phyloP scores from a whole-genome alignment of 345 rosid species.

The Microthlaspi erraticum region DNA sequence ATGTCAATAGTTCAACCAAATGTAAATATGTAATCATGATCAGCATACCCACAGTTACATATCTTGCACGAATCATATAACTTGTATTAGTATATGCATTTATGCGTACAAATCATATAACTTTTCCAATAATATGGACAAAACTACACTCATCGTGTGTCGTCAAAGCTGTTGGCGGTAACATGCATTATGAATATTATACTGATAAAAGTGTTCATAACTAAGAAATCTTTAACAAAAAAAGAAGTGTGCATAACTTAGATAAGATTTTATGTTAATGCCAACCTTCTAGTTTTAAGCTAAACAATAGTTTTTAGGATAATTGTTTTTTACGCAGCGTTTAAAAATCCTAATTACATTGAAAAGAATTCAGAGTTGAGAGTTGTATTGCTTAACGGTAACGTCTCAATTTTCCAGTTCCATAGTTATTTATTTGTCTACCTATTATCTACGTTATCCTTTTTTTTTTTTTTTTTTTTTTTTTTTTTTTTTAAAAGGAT shows the following conservation, averaged over 20 bases:
- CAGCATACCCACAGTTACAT: background rate
- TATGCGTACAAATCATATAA: conserved; percentile 17
- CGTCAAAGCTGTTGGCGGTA: conserved; percentile 27
- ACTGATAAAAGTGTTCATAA: background rate
- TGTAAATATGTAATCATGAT: background rate
- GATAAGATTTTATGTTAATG: no score
- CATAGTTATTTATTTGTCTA: background rate
- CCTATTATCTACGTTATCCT: conserved; percentile 7
- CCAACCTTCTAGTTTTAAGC: no score
- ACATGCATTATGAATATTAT: conserved; percentile 33
- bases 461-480: no score
- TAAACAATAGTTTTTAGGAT: no score
- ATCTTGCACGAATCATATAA: conserved; percentile 26
- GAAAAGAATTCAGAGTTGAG: background rate
- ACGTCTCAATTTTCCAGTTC: conserved; percentile 3
- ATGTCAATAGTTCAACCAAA: background rate
- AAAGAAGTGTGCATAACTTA: background rate
- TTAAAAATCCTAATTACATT: no score
- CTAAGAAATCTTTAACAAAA: no score
- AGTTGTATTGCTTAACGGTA: conserved; percentile 28
- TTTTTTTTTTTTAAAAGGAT: no score
- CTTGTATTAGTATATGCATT: background rate
- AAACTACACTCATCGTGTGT: conserved; percentile 17
- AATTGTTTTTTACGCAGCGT: no score
- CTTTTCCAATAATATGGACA: conserved; percentile 15